These are phyloP conservation scores for Musa balbisiana DNA, from an alignment of 202 grass and related monocot species.

Conservation along the genomic window DNA sequence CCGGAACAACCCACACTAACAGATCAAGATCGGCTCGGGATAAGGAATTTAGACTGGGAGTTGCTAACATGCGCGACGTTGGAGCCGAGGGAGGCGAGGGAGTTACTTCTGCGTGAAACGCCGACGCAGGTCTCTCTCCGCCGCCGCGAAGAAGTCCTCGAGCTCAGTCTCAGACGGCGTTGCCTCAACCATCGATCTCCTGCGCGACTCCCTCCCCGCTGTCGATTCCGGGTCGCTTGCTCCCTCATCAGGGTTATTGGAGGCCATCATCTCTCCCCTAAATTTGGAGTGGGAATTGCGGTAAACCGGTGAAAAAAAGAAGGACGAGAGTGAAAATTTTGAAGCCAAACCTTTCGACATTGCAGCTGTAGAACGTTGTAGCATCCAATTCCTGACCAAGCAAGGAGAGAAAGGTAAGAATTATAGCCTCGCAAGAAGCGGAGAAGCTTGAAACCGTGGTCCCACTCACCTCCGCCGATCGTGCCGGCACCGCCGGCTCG, in stretches of 20 bases:
- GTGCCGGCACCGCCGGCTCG: slow-evolving; percentile 7
- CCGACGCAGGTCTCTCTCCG: slow-evolving; percentile 48
- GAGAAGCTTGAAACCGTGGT: slow-evolving; percentile 40
- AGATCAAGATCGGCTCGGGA: not conserved
- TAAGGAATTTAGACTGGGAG: not conserved
- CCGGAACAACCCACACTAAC: not conserved
- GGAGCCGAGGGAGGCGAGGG: not conserved
- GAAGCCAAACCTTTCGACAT: slow-evolving; percentile 38
- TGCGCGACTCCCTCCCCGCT: slow-evolving; percentile 16
- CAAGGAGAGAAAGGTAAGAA: slow-evolving; percentile 21
- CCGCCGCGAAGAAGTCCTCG: slow-evolving; percentile 63
- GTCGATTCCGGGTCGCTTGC: slow-evolving; percentile 65
- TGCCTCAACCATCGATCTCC: not conserved
- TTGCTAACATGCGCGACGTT: not conserved
- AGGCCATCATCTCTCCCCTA: slow-evolving; percentile 42
- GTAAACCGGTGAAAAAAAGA: slow-evolving; percentile 19
- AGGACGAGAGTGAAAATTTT: not conserved
- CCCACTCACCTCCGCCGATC: slow-evolving; percentile 41
- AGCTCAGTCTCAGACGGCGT: slow-evolving; percentile 49
- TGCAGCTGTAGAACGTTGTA: slow-evolving; percentile 21
- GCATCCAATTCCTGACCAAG: slow-evolving; percentile 28
- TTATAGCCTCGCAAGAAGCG: slow-evolving; percentile 10
- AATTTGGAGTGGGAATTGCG: not conserved
- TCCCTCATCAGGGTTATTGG: slow-evolving; percentile 15
- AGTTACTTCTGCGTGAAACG: slow-evolving; percentile 71